These are phyloP conservation scores for Tulasnella sp. DNA, from an alignment of 768 basidiomycete species.

Conservation along the genomic window DNA sequence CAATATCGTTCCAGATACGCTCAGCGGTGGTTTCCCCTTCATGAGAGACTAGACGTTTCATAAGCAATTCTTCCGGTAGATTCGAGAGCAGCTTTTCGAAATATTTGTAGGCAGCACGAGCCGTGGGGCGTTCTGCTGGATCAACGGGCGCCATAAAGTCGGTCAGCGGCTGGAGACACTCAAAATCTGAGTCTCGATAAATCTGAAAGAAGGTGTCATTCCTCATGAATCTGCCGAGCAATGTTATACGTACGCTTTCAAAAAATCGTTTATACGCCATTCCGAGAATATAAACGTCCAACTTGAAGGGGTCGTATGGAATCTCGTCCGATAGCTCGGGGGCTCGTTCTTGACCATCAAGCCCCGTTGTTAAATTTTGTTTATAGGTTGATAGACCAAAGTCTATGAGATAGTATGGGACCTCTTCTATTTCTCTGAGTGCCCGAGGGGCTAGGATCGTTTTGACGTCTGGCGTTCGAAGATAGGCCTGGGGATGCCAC, in stretches of 20 bases:
- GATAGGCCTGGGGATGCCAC: constrained; percentile 13
- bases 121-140: not conserved
- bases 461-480: no score
- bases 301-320: constrained; percentile 11
- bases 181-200: not conserved
- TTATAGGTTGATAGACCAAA: constrained; percentile 1
- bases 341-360: constrained; percentile 5
- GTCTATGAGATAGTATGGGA: constrained; percentile 16
- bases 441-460: no score
- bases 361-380: not conserved
- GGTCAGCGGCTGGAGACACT: not conserved
- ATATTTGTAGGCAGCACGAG: not conserved
- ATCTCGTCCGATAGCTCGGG: not conserved
- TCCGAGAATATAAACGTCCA: constrained; percentile 9
- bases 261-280: not conserved
- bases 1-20: not conserved
- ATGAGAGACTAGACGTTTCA: not conserved
- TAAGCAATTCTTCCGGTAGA: not conserved
- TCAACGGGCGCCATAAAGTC: not conserved
- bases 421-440: not conserved
- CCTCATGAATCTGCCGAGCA: not conserved
- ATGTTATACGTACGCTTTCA: no score
- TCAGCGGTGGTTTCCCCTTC: not conserved
- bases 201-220: not conserved
- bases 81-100: not conserved